Evolutionary conservation across 345 rosid species (phyloP).

Genomic region (Populus davidiana): DNA sequence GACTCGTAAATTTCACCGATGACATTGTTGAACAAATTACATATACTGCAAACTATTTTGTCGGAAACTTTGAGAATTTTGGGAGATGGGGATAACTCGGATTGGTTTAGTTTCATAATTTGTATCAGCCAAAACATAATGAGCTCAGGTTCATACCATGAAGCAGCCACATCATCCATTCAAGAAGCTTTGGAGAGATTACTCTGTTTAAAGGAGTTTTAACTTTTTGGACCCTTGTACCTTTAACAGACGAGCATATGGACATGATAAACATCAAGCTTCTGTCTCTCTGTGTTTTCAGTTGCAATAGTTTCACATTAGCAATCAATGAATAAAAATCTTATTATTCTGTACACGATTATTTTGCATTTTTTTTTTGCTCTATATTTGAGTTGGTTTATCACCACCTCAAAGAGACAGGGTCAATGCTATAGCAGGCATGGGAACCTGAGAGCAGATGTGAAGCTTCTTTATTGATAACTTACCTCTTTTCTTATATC

Average conservation of each 20-base stretch:
- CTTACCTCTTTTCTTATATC: accelerated
- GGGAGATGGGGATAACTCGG: neutral
- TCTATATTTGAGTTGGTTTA: neutral
- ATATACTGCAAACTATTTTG: neutral
- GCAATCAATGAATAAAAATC: neutral
- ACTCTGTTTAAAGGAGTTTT: neutral
- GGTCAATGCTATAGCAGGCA: neutral
- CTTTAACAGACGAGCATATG: neutral
- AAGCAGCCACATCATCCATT: neutral
- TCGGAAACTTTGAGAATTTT: neutral
- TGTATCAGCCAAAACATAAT: neutral
- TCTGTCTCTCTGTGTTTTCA: neutral
- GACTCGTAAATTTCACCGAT: neutral
- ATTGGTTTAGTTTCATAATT: neutral
- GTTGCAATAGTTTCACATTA: neutral
- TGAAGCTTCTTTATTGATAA: no score
- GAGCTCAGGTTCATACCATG: neutral
- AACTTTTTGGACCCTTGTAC: neutral
- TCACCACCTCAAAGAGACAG: neutral
- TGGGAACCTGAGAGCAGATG: neutral
- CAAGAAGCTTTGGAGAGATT: neutral
- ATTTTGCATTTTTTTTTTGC: neutral
- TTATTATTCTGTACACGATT: neutral
- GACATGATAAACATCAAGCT: neutral
- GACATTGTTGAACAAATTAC: neutral